A percentile compares a stretch with the other conserved stretches of the same genome.
Evolutionary conservation across 768 basidiomycete species (phyloP).

Genomic region (Mycena epipterygia): DNA sequence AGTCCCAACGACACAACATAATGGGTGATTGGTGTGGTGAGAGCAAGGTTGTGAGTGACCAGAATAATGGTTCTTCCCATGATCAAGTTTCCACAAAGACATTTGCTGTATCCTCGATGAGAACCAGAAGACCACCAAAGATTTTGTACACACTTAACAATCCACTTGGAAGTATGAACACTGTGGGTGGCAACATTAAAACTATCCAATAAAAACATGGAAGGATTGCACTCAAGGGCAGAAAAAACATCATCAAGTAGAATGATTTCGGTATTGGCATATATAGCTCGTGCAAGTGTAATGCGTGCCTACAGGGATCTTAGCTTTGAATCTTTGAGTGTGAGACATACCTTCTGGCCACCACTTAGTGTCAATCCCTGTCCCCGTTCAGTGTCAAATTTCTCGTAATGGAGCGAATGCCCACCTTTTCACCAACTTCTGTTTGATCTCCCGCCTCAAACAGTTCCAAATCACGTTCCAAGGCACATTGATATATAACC

Average conservation of each 20-base stretch:
- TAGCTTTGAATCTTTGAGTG: not conserved
- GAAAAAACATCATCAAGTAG: constrained; percentile 82
- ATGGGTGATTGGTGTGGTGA: constrained; percentile 55
- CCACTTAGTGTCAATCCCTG: constrained; percentile 45
- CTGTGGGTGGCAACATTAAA: not conserved
- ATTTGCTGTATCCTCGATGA: constrained; percentile 41
- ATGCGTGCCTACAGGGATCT: constrained; percentile 51
- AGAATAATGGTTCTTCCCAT: constrained; percentile 58
- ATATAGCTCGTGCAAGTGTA: constrained; percentile 62
- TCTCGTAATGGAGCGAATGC: constrained; percentile 46
- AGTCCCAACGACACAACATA: constrained; percentile 59
- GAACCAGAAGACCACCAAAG: not conserved
- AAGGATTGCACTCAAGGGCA: constrained; percentile 58
- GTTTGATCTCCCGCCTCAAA: constrained; percentile 78
- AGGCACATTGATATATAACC: constrained; percentile 73
- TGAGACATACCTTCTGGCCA: constrained; percentile 46
- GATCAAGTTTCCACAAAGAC: constrained; percentile 57
- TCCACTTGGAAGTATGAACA: constrained; percentile 85
- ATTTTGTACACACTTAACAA: constrained; percentile 60
- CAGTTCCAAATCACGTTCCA: constrained; percentile 79
- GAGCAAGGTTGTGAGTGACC: constrained; percentile 62
- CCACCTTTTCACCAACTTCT: constrained; percentile 79
- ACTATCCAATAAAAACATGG: no score
- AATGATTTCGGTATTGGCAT: constrained; percentile 69
- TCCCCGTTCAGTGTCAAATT: not conserved